Conservation (phyloP, 2,329 filamentous ascomycete genomes). For the Fusarium paranaense region DNA sequence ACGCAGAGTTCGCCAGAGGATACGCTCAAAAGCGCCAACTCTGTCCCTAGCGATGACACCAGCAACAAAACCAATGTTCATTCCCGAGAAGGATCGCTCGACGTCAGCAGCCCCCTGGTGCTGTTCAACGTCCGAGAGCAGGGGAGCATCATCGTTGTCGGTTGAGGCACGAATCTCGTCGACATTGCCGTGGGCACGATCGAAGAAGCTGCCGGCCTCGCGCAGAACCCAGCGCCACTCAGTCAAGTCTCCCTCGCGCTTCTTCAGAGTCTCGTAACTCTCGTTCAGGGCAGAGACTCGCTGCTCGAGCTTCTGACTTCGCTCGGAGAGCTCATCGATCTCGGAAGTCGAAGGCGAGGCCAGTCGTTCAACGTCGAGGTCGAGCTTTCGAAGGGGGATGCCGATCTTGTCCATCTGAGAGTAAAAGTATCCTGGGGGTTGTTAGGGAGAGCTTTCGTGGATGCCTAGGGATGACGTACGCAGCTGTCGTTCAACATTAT, state of each 20-base stretch:
- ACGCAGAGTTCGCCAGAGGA: constrained; percentile 95
- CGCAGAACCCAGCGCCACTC: constrained; percentile 99
- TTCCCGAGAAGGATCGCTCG: constrained; percentile 91
- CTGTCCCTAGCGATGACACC: constrained; percentile 95
- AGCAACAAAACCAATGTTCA: constrained; percentile 99
- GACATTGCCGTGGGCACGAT: constrained; percentile 93
- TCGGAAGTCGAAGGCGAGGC: constrained; percentile 91
- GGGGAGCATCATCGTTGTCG: constrained; percentile 90
- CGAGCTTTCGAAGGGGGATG: constrained; percentile 88
- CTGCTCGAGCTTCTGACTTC: constrained; percentile 92
- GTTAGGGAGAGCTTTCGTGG: constrained; percentile 45
- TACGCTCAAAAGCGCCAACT: constrained; percentile 95
- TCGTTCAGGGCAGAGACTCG: constrained; percentile 92
- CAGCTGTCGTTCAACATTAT: constrained; percentile 98
- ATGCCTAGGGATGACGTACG: constrained; percentile 68
- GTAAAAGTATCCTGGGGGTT: constrained; percentile 83
- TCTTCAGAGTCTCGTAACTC: constrained; percentile 98
- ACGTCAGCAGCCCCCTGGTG: constrained; percentile 74
- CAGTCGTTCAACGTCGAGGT: constrained; percentile 88
- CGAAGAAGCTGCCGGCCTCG: constrained; percentile 97
- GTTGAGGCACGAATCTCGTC: constrained; percentile 95
- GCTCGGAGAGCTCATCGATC: constrained; percentile 94
- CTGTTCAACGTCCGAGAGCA: constrained; percentile 93
- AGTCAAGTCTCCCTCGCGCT: constrained; percentile 93
- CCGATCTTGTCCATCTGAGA: constrained; percentile 93